Evolutionary conservation across 495 filamentous ascomycete species (phyloP).

Genomic region (Hypoxylon lienhwacheense): DNA sequence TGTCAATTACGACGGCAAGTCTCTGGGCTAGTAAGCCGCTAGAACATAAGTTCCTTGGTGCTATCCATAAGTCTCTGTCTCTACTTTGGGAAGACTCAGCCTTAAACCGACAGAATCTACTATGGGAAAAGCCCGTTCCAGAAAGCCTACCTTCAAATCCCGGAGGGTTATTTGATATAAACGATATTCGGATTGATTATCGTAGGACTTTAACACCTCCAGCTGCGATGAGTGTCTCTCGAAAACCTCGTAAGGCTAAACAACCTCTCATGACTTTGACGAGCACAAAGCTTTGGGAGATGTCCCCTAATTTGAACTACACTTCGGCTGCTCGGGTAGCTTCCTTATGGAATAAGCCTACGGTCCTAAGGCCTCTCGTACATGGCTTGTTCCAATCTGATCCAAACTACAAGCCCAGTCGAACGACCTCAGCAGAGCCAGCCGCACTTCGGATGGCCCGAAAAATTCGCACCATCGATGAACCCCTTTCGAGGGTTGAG

Average conservation of each 20-base stretch:
- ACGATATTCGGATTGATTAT: slow-evolving; percentile 13
- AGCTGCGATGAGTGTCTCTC: slow-evolving; percentile 26
- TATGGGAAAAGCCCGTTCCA: slow-evolving; percentile 32
- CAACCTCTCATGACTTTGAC: slow-evolving; percentile 32
- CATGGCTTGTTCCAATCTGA: slow-evolving; percentile 33
- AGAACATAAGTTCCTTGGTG: neutral
- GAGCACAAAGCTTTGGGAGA: slow-evolving; percentile 43
- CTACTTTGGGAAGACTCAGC: neutral
- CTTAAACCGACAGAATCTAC: neutral
- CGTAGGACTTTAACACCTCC: slow-evolving; percentile 32
- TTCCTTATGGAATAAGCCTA: slow-evolving; percentile 22
- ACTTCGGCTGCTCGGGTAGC: neutral
- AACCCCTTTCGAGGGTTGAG: slow-evolving; percentile 35
- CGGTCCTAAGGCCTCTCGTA: neutral
- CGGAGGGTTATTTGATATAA: slow-evolving; percentile 29
- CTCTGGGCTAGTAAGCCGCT: slow-evolving; percentile 14
- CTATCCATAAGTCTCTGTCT: neutral
- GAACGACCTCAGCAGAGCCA: slow-evolving; percentile 37
- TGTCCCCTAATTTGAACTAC: neutral
- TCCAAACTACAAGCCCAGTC: slow-evolving; percentile 21
- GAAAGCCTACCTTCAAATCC: neutral
- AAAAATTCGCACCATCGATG: slow-evolving; percentile 28
- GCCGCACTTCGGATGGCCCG: slow-evolving; percentile 33
- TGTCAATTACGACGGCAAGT: slow-evolving; percentile 8
- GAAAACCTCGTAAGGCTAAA: slow-evolving; percentile 24